Conservation (phyloP, 2,329 filamentous ascomycete species). For the Pseudocercospora eumusae region DNA sequence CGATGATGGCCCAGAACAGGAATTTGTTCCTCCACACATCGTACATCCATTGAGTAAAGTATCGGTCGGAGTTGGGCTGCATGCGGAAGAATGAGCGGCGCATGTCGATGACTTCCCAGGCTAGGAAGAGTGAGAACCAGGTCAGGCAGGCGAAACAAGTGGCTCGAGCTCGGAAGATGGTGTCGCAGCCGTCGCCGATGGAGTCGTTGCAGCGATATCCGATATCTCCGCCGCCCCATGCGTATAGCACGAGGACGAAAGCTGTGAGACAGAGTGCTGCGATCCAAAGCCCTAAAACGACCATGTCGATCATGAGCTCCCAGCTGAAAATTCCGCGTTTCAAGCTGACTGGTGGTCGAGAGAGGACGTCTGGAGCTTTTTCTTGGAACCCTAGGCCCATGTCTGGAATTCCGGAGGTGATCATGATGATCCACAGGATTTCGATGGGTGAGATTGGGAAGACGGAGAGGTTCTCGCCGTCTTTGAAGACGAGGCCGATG, state of each 20-base stretch:
- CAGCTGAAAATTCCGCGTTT: slow-evolving; percentile 71
- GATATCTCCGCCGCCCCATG: slow-evolving; percentile 55
- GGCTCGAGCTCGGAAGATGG: slow-evolving; percentile 69
- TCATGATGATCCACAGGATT: slow-evolving; percentile 90
- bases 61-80: slow-evolving; percentile 62
- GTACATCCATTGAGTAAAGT: slow-evolving; percentile 66
- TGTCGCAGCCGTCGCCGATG: slow-evolving; percentile 58
- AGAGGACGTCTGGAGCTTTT: slow-evolving; percentile 74
- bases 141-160: slow-evolving; percentile 74
- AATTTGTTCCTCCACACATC: slow-evolving; percentile 74
- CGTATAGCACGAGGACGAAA: slow-evolving; percentile 66
- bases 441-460: slow-evolving; percentile 84
- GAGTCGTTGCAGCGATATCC: slow-evolving; percentile 62
- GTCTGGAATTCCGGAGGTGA: slow-evolving; percentile 82
- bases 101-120: slow-evolving; percentile 76
- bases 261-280: slow-evolving; percentile 62
- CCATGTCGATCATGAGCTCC: slow-evolving; percentile 76
- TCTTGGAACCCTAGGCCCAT: slow-evolving; percentile 83
- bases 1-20: slow-evolving; percentile 50
- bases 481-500: slow-evolving; percentile 79
- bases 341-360: slow-evolving; percentile 73
- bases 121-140: slow-evolving; percentile 74
- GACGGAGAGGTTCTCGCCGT: slow-evolving; percentile 69
- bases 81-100: slow-evolving; percentile 74
- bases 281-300: slow-evolving; percentile 78